These are phyloP conservation scores for Gracilaria domingensis DNA, from an alignment of 23 red algal genomes.

Conservation along the genomic window DNA sequence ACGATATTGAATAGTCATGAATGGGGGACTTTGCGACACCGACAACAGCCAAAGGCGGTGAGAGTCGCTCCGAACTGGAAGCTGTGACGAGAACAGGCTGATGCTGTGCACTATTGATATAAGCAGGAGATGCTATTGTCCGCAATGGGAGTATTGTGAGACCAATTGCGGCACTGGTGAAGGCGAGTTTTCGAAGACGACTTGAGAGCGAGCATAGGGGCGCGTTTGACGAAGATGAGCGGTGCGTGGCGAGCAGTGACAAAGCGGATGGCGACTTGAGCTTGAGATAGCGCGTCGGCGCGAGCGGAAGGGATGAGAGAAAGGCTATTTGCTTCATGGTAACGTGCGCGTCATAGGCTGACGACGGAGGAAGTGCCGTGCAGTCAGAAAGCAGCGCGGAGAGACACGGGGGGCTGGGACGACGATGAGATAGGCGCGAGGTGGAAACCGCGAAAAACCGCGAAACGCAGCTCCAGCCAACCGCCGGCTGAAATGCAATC, in stretches of 20 bases:
- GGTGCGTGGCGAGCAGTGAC: too few species aligned
- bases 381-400: neutral
- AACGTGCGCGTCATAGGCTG: neutral
- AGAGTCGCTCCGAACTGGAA: neutral
- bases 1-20: conserved; percentile 19
- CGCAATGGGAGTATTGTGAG: neutral
- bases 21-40: conserved; percentile 36
- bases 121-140: neutral
- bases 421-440: neutral
- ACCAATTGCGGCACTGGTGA: neutral
- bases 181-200: neutral
- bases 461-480: neutral
- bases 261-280: neutral
- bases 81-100: neutral
- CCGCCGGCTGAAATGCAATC: neutral
- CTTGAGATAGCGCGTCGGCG: neutral
- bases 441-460: too few species aligned
- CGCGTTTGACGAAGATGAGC: neutral
- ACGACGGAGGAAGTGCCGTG: neutral
- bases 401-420: too few species aligned
- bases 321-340: neutral
- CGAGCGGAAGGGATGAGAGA: neutral
- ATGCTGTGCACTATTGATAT: neutral
- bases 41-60: neutral
- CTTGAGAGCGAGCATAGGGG: neutral